A percentile compares a stretch with the other conserved stretches of the same genome.
Evolutionary conservation across 805 yeast genomes (phyloP).

Genomic region (Metschnikowia dekortorum): DNA sequence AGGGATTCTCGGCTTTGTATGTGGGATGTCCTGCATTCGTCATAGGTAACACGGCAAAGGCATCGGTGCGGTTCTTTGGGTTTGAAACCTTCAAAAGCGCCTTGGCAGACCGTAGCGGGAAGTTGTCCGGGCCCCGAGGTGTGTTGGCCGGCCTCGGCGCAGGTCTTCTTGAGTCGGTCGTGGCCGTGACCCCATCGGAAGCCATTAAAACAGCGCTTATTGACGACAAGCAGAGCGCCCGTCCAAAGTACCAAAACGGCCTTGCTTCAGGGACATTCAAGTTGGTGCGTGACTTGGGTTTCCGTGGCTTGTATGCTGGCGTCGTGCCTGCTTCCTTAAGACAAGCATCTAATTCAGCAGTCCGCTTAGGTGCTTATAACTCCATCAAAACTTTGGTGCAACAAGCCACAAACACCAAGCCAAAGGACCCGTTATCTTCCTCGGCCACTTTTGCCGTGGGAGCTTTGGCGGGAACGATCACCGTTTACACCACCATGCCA

Average conservation of each 20-base stretch:
- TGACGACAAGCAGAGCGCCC: conserved; percentile 77
- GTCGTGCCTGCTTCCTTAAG: conserved; percentile 89
- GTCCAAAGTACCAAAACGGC: conserved; percentile 73
- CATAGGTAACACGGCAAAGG: conserved; percentile 93
- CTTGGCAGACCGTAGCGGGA: conserved; percentile 79
- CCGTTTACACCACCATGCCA: conserved; percentile 93
- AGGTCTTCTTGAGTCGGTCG: conserved; percentile 83
- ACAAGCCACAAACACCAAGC: conserved; percentile 59
- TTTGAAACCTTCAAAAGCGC: conserved; percentile 80
- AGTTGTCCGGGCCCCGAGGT: conserved; percentile 84
- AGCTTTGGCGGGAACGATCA: conserved; percentile 82
- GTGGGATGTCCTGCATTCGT: conserved; percentile 97
- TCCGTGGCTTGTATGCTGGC: conserved; percentile 83
- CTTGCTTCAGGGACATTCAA: conserved; percentile 57
- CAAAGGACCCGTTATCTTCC: conserved; percentile 71
- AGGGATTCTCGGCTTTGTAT: conserved; percentile 76
- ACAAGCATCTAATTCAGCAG: conserved; percentile 95
- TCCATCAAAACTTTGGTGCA: conserved; percentile 78
- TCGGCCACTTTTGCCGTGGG: conserved; percentile 84
- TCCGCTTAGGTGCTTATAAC: conserved; percentile 88
- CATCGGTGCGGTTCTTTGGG: conserved; percentile 91
- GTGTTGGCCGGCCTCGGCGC: conserved; percentile 98
- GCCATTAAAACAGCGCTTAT: conserved; percentile 94
- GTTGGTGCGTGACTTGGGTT: conserved; percentile 71
- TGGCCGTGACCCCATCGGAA: conserved; percentile 96